A percentile compares a stretch with the other conserved stretches of the same genome.
phyloP scores from a whole-genome alignment of 306 rosid genomes.

The Cercis canadensis region DNA sequence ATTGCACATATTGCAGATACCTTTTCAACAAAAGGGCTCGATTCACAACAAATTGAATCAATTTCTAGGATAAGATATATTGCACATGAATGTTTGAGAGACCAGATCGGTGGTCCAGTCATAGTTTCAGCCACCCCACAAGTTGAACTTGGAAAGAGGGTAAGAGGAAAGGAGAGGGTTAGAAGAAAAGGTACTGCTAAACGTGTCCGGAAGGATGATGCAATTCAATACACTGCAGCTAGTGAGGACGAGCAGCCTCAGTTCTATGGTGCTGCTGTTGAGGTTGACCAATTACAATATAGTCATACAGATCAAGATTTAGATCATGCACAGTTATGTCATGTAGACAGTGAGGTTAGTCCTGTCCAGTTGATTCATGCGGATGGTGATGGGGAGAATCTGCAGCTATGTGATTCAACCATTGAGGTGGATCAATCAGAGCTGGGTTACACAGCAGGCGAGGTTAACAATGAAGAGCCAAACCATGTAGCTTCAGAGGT shows the following conservation, averaged over 20 bases:
- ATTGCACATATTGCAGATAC: constrained; percentile 94
- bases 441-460: constrained; percentile 51
- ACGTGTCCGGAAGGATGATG: constrained; percentile 80
- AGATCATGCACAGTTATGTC: constrained; percentile 60
- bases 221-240: constrained; percentile 51
- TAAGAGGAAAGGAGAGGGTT: constrained; percentile 93
- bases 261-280: constrained; percentile 64
- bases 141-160: constrained; percentile 79
- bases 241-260: constrained; percentile 89
- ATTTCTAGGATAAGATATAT: constrained; percentile 83
- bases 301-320: constrained; percentile 60
- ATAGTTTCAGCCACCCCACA: constrained; percentile 56
- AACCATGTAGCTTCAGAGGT: constrained; percentile 46
- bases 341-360: constrained; percentile 54
- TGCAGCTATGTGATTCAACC: constrained; percentile 63
- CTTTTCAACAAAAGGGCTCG: constrained; percentile 85
- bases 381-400: constrained; percentile 48
- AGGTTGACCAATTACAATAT: constrained; percentile 60
- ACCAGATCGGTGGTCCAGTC: constrained; percentile 85
- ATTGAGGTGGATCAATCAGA: constrained; percentile 69
- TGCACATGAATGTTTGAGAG: constrained; percentile 94
- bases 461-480: constrained; percentile 46
- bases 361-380: constrained; percentile 61
- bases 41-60: constrained; percentile 75
- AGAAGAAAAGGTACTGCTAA: constrained; percentile 84